Conservation (phyloP, 2,329 filamentous ascomycete genomes). For the Cryphonectria parasitica region DNA sequence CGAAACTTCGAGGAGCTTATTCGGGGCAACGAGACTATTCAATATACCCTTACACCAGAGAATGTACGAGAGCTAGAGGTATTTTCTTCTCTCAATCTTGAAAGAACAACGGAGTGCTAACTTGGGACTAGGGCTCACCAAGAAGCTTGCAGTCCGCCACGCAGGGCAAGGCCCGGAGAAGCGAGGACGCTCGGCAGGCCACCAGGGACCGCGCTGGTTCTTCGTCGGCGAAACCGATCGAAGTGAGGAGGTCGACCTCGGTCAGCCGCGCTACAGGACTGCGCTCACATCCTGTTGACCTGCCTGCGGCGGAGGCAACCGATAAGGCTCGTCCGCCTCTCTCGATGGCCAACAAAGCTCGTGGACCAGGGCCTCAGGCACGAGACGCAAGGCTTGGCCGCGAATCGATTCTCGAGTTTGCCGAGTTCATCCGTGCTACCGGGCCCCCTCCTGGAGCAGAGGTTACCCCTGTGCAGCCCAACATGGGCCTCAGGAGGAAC, state of each 20-base stretch:
- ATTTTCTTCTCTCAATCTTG: constrained; percentile 25
- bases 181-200: constrained; percentile 49
- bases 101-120: constrained; percentile 13
- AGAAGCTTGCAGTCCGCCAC: constrained; percentile 38
- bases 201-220: constrained; percentile 52
- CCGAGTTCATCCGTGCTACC: constrained; percentile 86
- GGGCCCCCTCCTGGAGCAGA: constrained; percentile 69
- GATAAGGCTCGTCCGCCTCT: constrained; percentile 36
- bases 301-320: constrained; percentile 34
- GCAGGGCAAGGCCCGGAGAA: constrained; percentile 48
- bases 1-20: constrained; percentile 80
- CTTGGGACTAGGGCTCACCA: constrained; percentile 21
- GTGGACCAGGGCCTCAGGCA: constrained; percentile 48
- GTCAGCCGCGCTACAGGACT: constrained; percentile 42
- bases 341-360: constrained; percentile 40
- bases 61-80: constrained; percentile 79
- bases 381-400: constrained; percentile 73
- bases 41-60: constrained; percentile 80
- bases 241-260: constrained; percentile 41
- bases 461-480: constrained; percentile 35
- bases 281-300: constrained; percentile 40
- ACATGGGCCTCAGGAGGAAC: constrained; percentile 23
- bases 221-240: constrained; percentile 47
- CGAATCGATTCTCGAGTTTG: constrained; percentile 80
- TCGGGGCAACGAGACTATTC: constrained; percentile 79